Percentiles rank a stretch among this genome's conserved stretches.
Conservation (phyloP, 306 rosid species). For the Pachyrhizus erosus region DNA sequence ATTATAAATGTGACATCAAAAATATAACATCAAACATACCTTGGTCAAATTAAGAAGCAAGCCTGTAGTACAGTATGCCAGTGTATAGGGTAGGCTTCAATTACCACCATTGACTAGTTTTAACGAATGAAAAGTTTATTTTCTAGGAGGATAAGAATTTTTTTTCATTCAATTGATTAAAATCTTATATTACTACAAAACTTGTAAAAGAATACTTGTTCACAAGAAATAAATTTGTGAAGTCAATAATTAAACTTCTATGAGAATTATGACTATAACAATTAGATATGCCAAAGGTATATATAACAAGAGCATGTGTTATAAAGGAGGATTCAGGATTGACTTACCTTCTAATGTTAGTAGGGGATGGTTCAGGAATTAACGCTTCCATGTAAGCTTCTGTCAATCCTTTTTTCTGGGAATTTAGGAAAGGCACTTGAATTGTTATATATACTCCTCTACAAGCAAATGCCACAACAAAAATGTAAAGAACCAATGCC, state of each 20-base stretch:
- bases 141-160: background rate
- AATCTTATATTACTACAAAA: constrained; percentile 27
- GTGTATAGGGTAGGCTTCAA: constrained; percentile 15
- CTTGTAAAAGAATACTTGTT: background rate
- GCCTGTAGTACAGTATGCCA: constrained; percentile 13
- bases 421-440: constrained; percentile 66
- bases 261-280: constrained; percentile 25
- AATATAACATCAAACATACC: background rate
- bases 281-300: constrained; percentile 22
- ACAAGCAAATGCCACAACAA: constrained; percentile 63
- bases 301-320: background rate
- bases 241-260: constrained; percentile 6
- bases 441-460: constrained; percentile 66
- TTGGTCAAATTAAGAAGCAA: constrained; percentile 32
- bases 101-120: background rate
- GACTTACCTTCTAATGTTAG: constrained; percentile 71
- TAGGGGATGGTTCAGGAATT: constrained; percentile 90
- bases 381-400: constrained; percentile 97
- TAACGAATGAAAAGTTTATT: background rate
- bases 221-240: constrained; percentile 2
- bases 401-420: constrained; percentile 67
- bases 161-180: background rate
- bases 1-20: constrained; percentile 27
- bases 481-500: constrained; percentile 67
- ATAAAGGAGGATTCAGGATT: constrained; percentile 28